Evolutionary conservation across 1,284 basidiomycete genomes (phyloP).

Genomic region (Salmacisia buchloeana): DNA sequence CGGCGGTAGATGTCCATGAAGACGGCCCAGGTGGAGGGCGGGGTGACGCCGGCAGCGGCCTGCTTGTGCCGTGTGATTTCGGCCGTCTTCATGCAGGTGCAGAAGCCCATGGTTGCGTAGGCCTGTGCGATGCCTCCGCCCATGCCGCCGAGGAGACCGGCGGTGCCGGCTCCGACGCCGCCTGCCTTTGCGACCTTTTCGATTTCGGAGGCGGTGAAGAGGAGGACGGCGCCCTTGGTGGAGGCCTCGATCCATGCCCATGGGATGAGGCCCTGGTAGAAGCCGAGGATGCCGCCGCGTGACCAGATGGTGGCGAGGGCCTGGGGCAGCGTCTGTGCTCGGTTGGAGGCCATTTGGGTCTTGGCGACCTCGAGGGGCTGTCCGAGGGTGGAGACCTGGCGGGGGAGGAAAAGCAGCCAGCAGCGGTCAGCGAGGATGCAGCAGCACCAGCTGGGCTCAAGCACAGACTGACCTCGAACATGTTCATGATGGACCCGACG

Average conservation of each 20-base stretch:
- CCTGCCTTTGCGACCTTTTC: slow-evolving; percentile 65
- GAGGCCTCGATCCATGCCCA: slow-evolving; percentile 99
- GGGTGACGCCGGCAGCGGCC: slow-evolving; percentile 77
- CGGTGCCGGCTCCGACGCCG: slow-evolving; percentile 72
- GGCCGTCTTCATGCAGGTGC: slow-evolving; percentile 89
- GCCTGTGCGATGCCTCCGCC: slow-evolving; percentile 95
- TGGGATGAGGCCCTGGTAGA: slow-evolving; percentile 98
- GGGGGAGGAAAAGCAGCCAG: not conserved
- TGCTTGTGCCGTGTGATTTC: slow-evolving; percentile 98
- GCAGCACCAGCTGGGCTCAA: not conserved
- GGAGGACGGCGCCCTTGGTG: slow-evolving; percentile 91
- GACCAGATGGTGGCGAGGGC: slow-evolving; percentile 82
- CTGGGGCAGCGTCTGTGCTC: slow-evolving; percentile 76
- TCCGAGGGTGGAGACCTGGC: slow-evolving; percentile 81
- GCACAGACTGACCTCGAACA: slow-evolving; percentile 78
- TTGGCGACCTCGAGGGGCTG: slow-evolving; percentile 98
- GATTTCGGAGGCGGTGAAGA: slow-evolving; percentile 93
- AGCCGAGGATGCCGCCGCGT: slow-evolving; percentile 80
- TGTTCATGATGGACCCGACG: slow-evolving; percentile 67
- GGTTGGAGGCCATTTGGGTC: slow-evolving; percentile 58
- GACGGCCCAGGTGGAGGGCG: slow-evolving; percentile 79
- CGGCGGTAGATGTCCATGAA: slow-evolving; percentile 89
- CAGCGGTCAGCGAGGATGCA: not conserved
- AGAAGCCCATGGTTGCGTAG: slow-evolving; percentile 99
- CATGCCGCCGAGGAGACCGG: slow-evolving; percentile 92